Conservation (phyloP, 257 asterid species). For the Linaria vulgaris region DNA sequence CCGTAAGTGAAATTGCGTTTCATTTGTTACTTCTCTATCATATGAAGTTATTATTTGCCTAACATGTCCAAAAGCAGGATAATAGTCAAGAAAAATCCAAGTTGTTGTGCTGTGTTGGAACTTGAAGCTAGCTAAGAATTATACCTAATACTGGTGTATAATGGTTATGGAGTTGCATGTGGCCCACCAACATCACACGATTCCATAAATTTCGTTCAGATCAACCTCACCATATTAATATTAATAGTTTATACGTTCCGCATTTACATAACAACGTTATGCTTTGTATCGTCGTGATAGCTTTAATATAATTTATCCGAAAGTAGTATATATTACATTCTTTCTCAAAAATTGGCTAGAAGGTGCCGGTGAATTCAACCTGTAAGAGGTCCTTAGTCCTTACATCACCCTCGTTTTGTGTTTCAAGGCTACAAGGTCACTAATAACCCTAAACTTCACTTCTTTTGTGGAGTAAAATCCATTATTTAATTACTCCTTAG, state of each 20-base stretch:
- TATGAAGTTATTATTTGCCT: too few relatives aligned
- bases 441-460: constrained; percentile 4
- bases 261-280: neutral
- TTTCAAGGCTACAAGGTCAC: neutral
- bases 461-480: constrained; percentile 20
- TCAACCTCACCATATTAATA: too few relatives aligned
- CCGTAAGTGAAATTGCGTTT: too few relatives aligned
- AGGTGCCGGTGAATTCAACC: neutral
- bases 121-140: constrained; percentile 29
- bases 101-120: constrained; percentile 24
- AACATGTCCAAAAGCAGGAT: too few relatives aligned
- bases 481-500: constrained; percentile 14
- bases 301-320: neutral
- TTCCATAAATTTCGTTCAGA: too few relatives aligned
- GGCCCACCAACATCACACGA: neutral
- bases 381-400: neutral
- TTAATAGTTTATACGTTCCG: neutral
- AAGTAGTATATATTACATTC: neutral
- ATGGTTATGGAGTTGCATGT: neutral
- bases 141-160: constrained; percentile 1
- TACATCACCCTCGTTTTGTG: too few relatives aligned
- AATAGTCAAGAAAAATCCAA: too few relatives aligned
- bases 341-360: neutral
- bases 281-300: neutral
- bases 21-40: too few relatives aligned